phyloP scores from a whole-genome alignment of 768 basidiomycete genomes.

The Macrolepiota fuliginosa region DNA sequence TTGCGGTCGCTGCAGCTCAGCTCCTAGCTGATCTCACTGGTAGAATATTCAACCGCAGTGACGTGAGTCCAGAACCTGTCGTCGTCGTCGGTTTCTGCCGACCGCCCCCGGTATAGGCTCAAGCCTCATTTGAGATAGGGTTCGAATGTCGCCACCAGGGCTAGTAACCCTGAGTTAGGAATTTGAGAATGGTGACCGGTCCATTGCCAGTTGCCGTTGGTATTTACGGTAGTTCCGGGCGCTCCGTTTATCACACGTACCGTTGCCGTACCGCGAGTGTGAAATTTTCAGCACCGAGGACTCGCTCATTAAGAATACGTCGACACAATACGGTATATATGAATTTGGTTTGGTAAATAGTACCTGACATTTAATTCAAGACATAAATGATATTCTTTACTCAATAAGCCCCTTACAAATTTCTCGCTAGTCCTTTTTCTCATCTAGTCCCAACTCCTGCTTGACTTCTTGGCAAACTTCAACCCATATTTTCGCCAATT shows the following conservation, averaged over 20 bases:
- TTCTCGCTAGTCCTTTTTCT: background rate
- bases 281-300: background rate
- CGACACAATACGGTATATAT: background rate
- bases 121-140: no score
- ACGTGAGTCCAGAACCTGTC: no score
- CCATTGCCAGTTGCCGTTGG: background rate
- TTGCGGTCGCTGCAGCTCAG: no score
- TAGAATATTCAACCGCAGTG: no score
- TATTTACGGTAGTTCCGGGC: background rate
- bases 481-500: slow-evolving; percentile 33
- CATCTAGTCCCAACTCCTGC: slow-evolving; percentile 19
- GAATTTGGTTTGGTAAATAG: background rate
- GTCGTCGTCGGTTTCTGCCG: no score
- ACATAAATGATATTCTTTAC: background rate
- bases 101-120: no score
- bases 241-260: no score
- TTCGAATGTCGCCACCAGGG: no score
- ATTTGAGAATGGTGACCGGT: no score
- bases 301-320: background rate
- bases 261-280: background rate
- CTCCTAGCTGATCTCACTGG: no score
- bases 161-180: no score
- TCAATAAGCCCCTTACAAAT: background rate
- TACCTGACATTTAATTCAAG: background rate
- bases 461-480: slow-evolving; percentile 32